phyloP scores from a whole-genome alignment of 179 eudicot genomes.

The Kewa caespitosa region DNA sequence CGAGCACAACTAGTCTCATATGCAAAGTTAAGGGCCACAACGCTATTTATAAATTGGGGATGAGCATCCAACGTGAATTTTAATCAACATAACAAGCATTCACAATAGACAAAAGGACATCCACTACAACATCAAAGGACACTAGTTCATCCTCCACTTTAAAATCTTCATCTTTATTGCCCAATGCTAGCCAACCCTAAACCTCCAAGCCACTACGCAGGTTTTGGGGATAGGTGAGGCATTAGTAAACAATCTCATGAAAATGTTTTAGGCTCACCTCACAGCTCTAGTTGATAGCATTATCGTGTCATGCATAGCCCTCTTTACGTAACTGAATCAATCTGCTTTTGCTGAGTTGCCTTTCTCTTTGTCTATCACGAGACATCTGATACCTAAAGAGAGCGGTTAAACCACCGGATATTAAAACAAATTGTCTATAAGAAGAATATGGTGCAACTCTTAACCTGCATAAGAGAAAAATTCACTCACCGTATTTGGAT shows the following conservation, averaged over 20 bases:
- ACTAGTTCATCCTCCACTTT: too few relatives aligned
- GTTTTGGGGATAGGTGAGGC: neutral
- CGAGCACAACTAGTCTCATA: neutral
- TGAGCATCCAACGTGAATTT: neutral
- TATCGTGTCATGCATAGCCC: conserved; percentile 96
- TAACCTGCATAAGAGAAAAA: neutral
- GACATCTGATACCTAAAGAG: conserved; percentile 89
- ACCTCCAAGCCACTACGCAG: neutral
- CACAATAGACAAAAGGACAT: neutral
- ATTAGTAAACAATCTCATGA: neutral
- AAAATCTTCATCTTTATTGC: neutral
- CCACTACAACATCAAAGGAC: neutral
- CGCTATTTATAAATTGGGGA: neutral
- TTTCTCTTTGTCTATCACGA: conserved; percentile 93
- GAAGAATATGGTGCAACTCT: neutral
- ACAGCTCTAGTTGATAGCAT: conserved; percentile 87
- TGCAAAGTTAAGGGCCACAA: neutral
- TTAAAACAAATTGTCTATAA: neutral
- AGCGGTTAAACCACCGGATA: conserved; percentile 14
- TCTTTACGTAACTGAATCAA: conserved; percentile 89
- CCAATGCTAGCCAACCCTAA: neutral
- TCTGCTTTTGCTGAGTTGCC: conserved; percentile 95
- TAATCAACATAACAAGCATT: neutral
- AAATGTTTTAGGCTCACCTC: conserved; percentile 43
- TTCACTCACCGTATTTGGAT: conserved; percentile 71